phyloP scores from a whole-genome alignment of 345 rosid genomes.

The Linum lewisii region DNA sequence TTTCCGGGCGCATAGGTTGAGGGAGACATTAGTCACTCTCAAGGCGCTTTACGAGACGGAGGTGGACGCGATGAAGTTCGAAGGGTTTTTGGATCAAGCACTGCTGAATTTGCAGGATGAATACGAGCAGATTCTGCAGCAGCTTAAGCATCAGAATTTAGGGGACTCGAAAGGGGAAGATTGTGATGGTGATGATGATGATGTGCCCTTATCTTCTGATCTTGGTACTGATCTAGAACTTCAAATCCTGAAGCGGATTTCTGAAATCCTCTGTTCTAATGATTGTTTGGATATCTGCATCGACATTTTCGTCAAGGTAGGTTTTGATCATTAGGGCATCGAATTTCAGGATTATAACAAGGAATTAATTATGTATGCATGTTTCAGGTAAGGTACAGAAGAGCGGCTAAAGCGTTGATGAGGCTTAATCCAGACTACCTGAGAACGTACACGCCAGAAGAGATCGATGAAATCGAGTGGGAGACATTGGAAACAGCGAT shows the following conservation, averaged over 20 bases:
- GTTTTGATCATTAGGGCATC: too few species aligned
- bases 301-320: constrained; percentile 52
- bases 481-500: constrained; percentile 48
- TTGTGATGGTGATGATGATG: constrained; percentile 9
- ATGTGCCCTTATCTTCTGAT: constrained; percentile 12
- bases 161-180: constrained; percentile 16
- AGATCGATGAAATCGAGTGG: constrained; percentile 61
- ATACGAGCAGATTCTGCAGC: constrained; percentile 34
- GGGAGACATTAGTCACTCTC: constrained; percentile 45
- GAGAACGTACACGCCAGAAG: constrained; percentile 39
- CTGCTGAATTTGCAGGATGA: constrained; percentile 54
- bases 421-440: constrained; percentile 45
- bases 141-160: constrained; percentile 32
- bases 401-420: constrained; percentile 60
- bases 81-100: constrained; percentile 58
- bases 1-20: constrained; percentile 33
- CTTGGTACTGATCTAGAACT: constrained; percentile 45
- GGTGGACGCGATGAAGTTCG: constrained; percentile 53
- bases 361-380: too few species aligned
- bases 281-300: constrained; percentile 66
- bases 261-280: constrained; percentile 37
- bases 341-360: too few species aligned
- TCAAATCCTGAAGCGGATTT: constrained; percentile 32
- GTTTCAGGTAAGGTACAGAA: constrained; percentile 43
- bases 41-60: constrained; percentile 41